These are phyloP conservation scores for Amanita brunnescens DNA, from an alignment of 768 basidiomycete species.

Conservation along the genomic window DNA sequence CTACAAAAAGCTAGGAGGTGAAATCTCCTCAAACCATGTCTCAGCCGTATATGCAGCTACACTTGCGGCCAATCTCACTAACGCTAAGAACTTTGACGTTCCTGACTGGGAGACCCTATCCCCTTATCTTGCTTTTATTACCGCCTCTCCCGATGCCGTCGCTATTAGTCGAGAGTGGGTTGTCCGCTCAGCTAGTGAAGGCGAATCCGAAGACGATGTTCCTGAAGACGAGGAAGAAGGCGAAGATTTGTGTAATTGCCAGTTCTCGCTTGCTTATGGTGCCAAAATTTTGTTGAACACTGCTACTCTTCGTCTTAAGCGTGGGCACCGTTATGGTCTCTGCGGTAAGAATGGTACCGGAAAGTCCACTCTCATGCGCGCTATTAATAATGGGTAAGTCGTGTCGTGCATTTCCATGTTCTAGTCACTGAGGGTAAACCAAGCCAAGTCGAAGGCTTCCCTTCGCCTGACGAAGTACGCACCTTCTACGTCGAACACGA, in stretches of 20 bases:
- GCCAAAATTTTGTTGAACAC: conserved; percentile 98
- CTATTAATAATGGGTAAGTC: conserved; percentile 73
- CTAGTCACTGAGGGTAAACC: conserved; percentile 19
- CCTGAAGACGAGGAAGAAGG: conserved; percentile 93
- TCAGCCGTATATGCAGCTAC: conserved; percentile 61
- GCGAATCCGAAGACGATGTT: conserved; percentile 55
- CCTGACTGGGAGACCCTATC: conserved; percentile 79
- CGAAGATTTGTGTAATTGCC: conserved; percentile 98
- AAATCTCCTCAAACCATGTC: conserved; percentile 48
- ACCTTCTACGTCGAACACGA: conserved; percentile 99
- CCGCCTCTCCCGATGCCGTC: conserved; percentile 55
- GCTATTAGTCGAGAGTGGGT: conserved; percentile 77
- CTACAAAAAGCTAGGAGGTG: conserved; percentile 77
- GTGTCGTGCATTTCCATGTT: background rate
- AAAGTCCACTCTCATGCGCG: conserved; percentile 91
- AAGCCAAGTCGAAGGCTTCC: conserved; percentile 95
- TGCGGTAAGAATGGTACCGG: conserved; percentile 99
- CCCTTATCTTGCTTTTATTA: conserved; percentile 63
- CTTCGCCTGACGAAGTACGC: conserved; percentile 92
- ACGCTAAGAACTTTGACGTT: conserved; percentile 87
- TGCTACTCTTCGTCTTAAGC: conserved; percentile 93
- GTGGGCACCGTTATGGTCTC: conserved; percentile 97
- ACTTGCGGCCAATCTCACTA: conserved; percentile 82
- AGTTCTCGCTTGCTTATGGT: conserved; percentile 98
- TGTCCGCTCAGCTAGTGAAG: conserved; percentile 80